Evolutionary conservation across 192 early-diverging fungal species (phyloP), one percentile per base, ranked within the genome.

Genomic region (Coemansia sp.): DNA sequence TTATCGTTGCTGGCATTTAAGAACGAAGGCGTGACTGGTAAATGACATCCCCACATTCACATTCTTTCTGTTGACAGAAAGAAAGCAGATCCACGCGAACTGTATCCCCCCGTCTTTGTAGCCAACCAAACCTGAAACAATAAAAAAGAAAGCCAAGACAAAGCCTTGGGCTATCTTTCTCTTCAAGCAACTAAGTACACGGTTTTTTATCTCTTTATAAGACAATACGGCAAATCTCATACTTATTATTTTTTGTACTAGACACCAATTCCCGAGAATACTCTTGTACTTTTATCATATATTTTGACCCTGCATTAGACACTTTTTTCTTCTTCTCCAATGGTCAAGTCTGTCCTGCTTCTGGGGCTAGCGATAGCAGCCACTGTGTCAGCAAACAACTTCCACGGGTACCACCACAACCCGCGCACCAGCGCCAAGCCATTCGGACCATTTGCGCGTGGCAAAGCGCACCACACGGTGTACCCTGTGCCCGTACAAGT

Each of bases 331-430:
- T 26, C 20, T 46, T 46, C 15, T 6, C 39, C 38, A 48, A 78
- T 79, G 77, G 77, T 79, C 46, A 79, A 79, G 72, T 71, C 77
- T 15, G 75, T 77, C 35, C 69, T 71, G 24, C 52, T 77, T 56
- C 62, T 77, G 51, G 75, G 75, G 57, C 63, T 79, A 56, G 68
- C 62, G 33, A 64, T 79, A 26, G 77, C 77, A 43, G 48, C 48
- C 16, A 12, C 51, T 4, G 51, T 26, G 51, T 53, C 51, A 14
- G 51, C 51, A 26, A 62, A 49, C 72, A 79, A 63, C 68, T 67
- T 79, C 59, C 77, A 79, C 43, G 77, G 77, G 21, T 71, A 67
- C 77, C 77, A 79, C 41, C 72, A 73, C 64, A 64, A 74, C 68
- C 62, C 68, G 23, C 71, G 72, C 55, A 79, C 49, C 33, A 39